Evolutionary conservation across 1,284 basidiomycete species (phyloP), one percentile per base, ranked within the genome.

Genomic region (Bjerkandera adusta): DNA sequence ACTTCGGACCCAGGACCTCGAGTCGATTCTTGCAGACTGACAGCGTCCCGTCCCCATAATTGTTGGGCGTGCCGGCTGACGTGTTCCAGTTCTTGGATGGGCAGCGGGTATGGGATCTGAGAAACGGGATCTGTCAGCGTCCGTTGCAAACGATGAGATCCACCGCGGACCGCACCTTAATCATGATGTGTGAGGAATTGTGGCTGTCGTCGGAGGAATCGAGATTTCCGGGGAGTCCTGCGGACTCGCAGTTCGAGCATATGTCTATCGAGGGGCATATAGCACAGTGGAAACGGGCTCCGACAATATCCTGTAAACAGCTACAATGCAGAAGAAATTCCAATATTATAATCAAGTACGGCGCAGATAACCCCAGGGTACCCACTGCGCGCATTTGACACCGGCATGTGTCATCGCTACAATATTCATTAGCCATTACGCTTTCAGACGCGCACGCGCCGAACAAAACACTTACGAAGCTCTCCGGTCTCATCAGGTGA

Each of bases 251-350:
- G 57, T 92, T 91, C 15, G 85, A 80, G 59, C 92, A 96, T 15
- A 95, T 90, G 57, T 91, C 88, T 24, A 91, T 76, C 10, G 77
- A 75, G 43, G 81, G 74, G 59, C 92, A 96, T n/a, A 90, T 83
- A 6, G 89, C 89, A 56, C 92, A 96, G 59, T 92, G 92, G 67
- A 92, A 95, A 5, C 89, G 78, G 13, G 91, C 89, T 13, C 92
- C 92, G 20, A 94, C 79, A 51, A 96, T 94, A 53, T 92, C 90
- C 57, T 85, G 82, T 53, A 89, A 70, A 62, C 92, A 96, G 60
- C 92, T 95, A 3, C 4, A 12, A 54, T 30, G 4, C 24, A 36
- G 15, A 25, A 21, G 22, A 7, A 27, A 6, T 29, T 12, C 15
- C 18, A 5, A n/a, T 13, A 20, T 18, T 22, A 35, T 36, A 6